Base-by-base conservation (phyloP, 148 eudicot species). In the Pouteria glomerata region DNA sequence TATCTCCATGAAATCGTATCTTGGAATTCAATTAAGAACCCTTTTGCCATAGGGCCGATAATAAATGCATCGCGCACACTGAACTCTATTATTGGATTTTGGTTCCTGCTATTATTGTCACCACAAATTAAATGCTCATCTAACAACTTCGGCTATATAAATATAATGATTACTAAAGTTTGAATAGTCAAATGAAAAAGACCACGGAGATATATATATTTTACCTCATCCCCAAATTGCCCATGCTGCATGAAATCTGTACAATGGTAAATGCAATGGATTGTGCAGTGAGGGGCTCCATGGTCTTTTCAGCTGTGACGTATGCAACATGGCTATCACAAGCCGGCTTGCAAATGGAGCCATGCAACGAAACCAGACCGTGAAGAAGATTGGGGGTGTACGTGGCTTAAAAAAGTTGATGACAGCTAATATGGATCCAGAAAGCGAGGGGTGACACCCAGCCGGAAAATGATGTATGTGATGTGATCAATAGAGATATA, bases 351-450 rank as follows among this genome's bases (percentile, higher is more conserved):
- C 13, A 24, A 16, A 47, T n/a, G 51, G 16, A 45, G 69, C 53
- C 55, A 66, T 44, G 69, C 69, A 47, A 16, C 14, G 33, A 31
- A 1, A 30, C 27, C 2, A 34, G 11, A 10, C 4, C 34, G 4
- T 2, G 16, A 6, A 31, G 24, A 23, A 52, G 11, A 13, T 59
- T 24, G 60, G 48, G 65, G 61, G 80, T 45, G 21, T 73, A 76
- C 85, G 87, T 84, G 90, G 78, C 78, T 0, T 29, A 0, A 16
- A 0, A 33, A 45, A 13, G 69, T 77, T 45, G 74, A 52, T 68
- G 76, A 83, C 89, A 83, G 83, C 86, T 86, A 83, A 68, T 77
- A 45, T 69, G 81, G 74, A 79, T 64, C 83, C 81, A 71, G 56
- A 83, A 80, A 73, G 66, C 60, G 57, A 59, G 73, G 76, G 50